Evolutionary conservation across 2,329 filamentous ascomycete species (phyloP).

Genomic region (Penicillium sp.): DNA sequence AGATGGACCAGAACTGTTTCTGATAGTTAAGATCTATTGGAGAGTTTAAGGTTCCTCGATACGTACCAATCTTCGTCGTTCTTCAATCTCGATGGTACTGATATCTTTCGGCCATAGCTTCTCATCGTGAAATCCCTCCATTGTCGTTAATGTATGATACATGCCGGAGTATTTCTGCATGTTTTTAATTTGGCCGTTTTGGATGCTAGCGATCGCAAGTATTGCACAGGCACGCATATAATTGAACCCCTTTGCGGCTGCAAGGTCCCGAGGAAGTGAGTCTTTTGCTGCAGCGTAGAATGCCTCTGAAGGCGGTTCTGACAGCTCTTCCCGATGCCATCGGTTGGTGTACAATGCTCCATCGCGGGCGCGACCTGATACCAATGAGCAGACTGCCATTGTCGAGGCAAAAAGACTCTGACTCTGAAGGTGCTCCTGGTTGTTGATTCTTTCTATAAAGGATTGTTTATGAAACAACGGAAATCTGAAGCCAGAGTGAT

Average conservation of each 20-base stretch:
- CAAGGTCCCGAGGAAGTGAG: constrained; percentile 40
- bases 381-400: constrained; percentile 55
- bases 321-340: constrained; percentile 32
- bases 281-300: constrained; percentile 48
- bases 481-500: constrained; percentile 31
- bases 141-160: constrained; percentile 52
- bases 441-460: constrained; percentile 41
- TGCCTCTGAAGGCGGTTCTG: constrained; percentile 40
- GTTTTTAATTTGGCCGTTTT: constrained; percentile 50
- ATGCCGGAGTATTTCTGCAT: constrained; percentile 55
- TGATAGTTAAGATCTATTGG: constrained; percentile 1
- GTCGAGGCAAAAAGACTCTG: constrained; percentile 50
- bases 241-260: constrained; percentile 28
- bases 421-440: constrained; percentile 46
- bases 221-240: constrained; percentile 50
- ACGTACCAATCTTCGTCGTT: constrained; percentile 49
- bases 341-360: constrained; percentile 45
- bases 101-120: constrained; percentile 52
- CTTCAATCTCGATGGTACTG: constrained; percentile 48
- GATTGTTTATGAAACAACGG: constrained; percentile 54
- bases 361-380: constrained; percentile 51
- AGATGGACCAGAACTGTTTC: constrained; percentile 56
- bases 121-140: constrained; percentile 56
- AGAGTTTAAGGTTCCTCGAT: background rate
- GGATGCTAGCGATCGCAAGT: constrained; percentile 53